phyloP scores from a whole-genome alignment of 2,329 filamentous ascomycete genomes.

The Atkinsonella texensis region DNA sequence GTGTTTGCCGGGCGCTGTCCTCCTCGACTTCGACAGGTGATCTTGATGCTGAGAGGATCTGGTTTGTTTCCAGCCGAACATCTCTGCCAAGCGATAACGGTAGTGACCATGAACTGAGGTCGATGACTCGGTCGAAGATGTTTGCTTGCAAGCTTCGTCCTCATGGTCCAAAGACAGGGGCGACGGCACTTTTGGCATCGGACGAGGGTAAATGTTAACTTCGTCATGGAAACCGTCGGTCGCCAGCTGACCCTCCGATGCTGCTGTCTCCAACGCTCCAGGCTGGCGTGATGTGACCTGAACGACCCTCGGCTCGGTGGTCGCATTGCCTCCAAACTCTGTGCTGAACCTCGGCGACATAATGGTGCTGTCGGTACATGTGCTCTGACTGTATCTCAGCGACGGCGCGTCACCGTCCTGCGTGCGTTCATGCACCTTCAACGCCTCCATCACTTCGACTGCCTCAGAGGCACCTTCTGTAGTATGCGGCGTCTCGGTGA shows the following conservation, averaged over 20 bases:
- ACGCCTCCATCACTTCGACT: not conserved
- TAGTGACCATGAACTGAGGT: not conserved
- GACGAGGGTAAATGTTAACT: no score
- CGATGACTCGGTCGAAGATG: not conserved
- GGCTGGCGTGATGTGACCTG: not conserved
- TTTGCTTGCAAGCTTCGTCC: not conserved
- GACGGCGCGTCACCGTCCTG: not conserved
- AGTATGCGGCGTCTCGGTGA: no score
- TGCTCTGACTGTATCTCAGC: slow-evolving; percentile 1
- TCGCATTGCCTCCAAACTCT: not conserved
- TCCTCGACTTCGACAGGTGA: not conserved
- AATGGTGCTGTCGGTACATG: not conserved
- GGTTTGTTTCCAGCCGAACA: not conserved
- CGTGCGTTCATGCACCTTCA: not conserved
- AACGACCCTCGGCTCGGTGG: not conserved
- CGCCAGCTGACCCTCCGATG: no score
- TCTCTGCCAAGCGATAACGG: not conserved
- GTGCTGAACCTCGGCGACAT: not conserved
- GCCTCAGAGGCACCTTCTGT: not conserved
- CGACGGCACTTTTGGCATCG: no score
- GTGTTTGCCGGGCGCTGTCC: not conserved
- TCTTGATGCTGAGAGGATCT: not conserved
- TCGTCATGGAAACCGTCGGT: no score
- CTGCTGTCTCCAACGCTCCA: not conserved
- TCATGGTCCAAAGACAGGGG: not conserved